Base-by-base conservation (phyloP, 805 yeast genomes). In the Pichia occidentalis region DNA sequence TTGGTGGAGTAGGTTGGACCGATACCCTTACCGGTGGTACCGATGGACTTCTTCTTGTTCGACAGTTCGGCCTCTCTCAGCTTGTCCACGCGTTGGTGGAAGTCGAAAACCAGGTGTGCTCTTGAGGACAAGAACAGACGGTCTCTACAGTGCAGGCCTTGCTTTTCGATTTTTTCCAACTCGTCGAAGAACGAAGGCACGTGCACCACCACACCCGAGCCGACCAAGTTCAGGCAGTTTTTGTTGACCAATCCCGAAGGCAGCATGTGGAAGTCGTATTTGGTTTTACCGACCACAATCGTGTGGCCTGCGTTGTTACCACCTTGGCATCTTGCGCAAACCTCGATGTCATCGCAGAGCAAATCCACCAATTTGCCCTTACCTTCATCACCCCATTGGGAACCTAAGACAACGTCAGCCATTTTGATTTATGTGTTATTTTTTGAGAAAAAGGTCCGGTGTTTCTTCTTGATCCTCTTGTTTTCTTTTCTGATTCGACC, bases 381-480 rank as follows among this genome's bases (percentile, higher is more conserved):
- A 60, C 99, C 99, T 76, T 92, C 99, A 60, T 92, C 99, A 48
- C 99, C 99, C 99, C 99, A 92, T 67, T 92, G 99, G 65, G 97
- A 70, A 43, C 99, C 99, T 55, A 92, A 73, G 39, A 92, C 99
- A 48, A 92, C 97, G 68, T 81, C 83, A 61, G 85, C 81, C 88
- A 80, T 80, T 26, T 21, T 40, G 21, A 11, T 32, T 25, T 42
- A 7, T 11, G 12, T n/a, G n/a, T n/a, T n/a, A n/a, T n/a, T n/a
- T n/a, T n/a, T n/a, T n/a, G n/a, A n/a, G n/a, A n/a, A n/a, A n/a
- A n/a, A n/a, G n/a, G n/a, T n/a, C n/a, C n/a, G n/a, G n/a, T n/a
- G n/a, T n/a, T n/a, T n/a, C n/a, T n/a, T n/a, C n/a, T n/a, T n/a
- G n/a, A n/a, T n/a, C n/a, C n/a, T n/a, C n/a, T n/a, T n/a, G n/a